phyloP scores from a whole-genome alignment of 805 yeast species.

The Wickerhamiella slavikovae region DNA sequence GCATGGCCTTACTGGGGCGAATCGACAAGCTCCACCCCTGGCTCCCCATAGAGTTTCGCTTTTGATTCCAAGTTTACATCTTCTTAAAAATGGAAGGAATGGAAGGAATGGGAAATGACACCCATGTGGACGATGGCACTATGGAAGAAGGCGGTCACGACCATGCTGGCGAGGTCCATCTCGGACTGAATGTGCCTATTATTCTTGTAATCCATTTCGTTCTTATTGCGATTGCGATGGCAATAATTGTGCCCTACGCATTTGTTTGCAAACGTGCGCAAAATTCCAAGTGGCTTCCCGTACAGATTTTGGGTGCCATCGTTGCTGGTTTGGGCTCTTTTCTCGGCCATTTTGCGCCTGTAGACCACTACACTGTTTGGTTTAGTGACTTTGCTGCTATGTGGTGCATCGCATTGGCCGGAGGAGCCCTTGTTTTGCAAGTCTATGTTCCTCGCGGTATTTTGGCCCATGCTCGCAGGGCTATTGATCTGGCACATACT shows the following conservation, averaged over 20 bases:
- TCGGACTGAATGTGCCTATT: slow-evolving; percentile 7
- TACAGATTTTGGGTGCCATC: slow-evolving; percentile 18
- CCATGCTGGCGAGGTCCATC: slow-evolving; percentile 7
- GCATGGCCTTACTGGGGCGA: too few species aligned
- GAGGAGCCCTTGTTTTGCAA: slow-evolving; percentile 19
- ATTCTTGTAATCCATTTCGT: slow-evolving; percentile 16
- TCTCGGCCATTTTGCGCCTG: slow-evolving; percentile 19
- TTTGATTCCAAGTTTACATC: too few species aligned
- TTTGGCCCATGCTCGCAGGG: slow-evolving; percentile 15
- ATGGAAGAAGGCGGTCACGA: slow-evolving; percentile 3
- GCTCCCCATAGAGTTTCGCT: too few species aligned
- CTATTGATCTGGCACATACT: slow-evolving; percentile 15
- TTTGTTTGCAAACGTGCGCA: slow-evolving; percentile 22
- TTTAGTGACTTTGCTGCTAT: slow-evolving; percentile 19
- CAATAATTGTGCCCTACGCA: slow-evolving; percentile 21
- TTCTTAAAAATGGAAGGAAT: too few species aligned
- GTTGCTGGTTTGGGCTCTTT: slow-evolving; percentile 20
- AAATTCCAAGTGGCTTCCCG: slow-evolving; percentile 18
- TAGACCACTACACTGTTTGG: slow-evolving; percentile 17
- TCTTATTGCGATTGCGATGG: slow-evolving; percentile 19
- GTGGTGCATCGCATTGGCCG: slow-evolving; percentile 15
- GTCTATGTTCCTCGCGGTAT: slow-evolving; percentile 20
- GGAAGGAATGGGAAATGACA: too few species aligned
- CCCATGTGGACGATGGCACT: neutral
- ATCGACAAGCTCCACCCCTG: too few species aligned